These are phyloP conservation scores for Sugiyamaella chiloensis DNA, from an alignment of 805 yeast genomes.

Conservation along the genomic window DNA sequence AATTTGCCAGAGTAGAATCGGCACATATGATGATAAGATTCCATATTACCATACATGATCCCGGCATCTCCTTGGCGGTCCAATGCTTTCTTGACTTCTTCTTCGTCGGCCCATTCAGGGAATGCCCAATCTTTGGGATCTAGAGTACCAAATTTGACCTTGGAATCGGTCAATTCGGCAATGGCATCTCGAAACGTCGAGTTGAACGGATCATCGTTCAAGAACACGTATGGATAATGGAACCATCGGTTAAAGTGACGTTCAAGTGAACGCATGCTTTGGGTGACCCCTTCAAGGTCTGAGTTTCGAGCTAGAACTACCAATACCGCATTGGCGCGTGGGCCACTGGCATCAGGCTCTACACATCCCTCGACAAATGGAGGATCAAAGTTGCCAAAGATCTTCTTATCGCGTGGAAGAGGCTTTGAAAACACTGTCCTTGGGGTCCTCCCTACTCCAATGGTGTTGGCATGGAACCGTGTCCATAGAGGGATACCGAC, in stretches of 20 bases:
- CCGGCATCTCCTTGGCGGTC: constrained; percentile 77
- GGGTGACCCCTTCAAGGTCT: constrained; percentile 73
- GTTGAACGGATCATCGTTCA: constrained; percentile 75
- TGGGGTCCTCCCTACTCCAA: constrained; percentile 5
- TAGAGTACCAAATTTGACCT: constrained; percentile 70
- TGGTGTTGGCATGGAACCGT: constrained; percentile 9
- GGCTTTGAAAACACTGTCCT: background rate
- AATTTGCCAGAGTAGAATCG: constrained; percentile 85
- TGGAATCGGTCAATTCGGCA: constrained; percentile 50
- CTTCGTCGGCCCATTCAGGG: constrained; percentile 44
- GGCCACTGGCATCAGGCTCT: constrained; percentile 42
- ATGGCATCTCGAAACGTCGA: constrained; percentile 60
- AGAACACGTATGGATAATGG: constrained; percentile 86
- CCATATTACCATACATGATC: constrained; percentile 78
- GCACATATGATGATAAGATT: constrained; percentile 91
- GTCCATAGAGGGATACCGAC: constrained; percentile 7
- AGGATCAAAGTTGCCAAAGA: constrained; percentile 31
- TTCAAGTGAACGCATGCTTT: constrained; percentile 72
- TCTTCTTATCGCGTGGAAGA: constrained; percentile 10
- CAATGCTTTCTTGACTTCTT: constrained; percentile 53
- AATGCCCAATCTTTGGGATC: constrained; percentile 67
- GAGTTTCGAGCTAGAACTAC: constrained; percentile 79
- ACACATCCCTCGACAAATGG: constrained; percentile 57
- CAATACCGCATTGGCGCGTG: constrained; percentile 77
- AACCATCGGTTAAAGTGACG: constrained; percentile 92